phyloP scores from a whole-genome alignment of 257 asterid genomes.

The Solanum pinnatisectum region DNA sequence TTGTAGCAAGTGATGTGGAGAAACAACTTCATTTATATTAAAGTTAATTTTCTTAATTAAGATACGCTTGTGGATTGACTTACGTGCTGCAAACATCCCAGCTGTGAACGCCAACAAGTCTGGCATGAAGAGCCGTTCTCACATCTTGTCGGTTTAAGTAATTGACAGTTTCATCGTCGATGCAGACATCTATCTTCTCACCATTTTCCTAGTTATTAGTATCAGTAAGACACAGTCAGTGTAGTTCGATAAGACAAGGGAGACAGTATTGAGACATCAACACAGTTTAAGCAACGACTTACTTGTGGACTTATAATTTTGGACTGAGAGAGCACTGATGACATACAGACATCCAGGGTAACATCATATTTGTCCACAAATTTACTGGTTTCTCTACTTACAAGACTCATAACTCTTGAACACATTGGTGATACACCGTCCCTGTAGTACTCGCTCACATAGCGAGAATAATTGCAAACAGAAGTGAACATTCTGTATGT shows the following conservation, averaged over 20 bases:
- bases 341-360: conserved; percentile 62
- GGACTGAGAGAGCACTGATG: conserved; percentile 56
- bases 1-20: not conserved
- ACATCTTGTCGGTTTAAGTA: conserved; percentile 56
- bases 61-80: not conserved
- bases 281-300: not conserved
- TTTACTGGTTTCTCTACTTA: conserved; percentile 49
- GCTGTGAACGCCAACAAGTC: conserved; percentile 46
- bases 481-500: conserved; percentile 49
- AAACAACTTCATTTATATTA: not conserved
- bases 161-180: conserved; percentile 47
- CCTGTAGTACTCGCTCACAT: conserved; percentile 50
- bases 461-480: conserved; percentile 50
- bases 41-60: not conserved
- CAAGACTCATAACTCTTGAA: conserved; percentile 43
- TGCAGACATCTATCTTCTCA: conserved; percentile 50
- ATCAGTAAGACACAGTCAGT: not conserved
- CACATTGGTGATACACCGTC: conserved; percentile 39
- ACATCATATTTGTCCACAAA: conserved; percentile 66
- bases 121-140: conserved; percentile 53
- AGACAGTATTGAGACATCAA: not conserved
- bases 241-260: not conserved
- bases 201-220: conserved; percentile 26
- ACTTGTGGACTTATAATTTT: conserved; percentile 44
- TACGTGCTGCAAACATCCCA: conserved; percentile 68